These are phyloP conservation scores for Solanum ossicruentum DNA, from an alignment of 257 asterid genomes.

Conservation along the genomic window DNA sequence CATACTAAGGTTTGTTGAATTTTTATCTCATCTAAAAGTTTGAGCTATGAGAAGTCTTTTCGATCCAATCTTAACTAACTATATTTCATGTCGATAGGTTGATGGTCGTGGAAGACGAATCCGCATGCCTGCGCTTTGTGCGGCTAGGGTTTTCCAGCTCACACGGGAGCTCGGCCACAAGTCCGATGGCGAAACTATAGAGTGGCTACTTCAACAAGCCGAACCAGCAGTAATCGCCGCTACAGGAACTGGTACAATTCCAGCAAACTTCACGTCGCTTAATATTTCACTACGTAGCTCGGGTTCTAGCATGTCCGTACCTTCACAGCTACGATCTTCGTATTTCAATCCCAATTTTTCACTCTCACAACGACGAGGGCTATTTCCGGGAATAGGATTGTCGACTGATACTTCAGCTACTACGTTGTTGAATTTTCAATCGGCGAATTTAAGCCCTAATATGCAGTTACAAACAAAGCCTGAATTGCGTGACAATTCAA, in stretches of 20 bases:
- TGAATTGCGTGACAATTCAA: constrained; percentile 37
- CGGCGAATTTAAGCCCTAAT: constrained; percentile 31
- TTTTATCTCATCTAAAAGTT: neutral
- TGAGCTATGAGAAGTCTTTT: neutral
- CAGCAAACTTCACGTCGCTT: constrained; percentile 84
- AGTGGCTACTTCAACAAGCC: constrained; percentile 94
- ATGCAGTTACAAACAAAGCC: constrained; percentile 41
- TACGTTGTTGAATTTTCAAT: constrained; percentile 55
- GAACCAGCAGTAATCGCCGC: constrained; percentile 93
- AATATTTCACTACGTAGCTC: constrained; percentile 86
- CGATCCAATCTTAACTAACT: neutral
- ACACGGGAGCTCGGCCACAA: constrained; percentile 92
- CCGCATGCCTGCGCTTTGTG: constrained; percentile 94
- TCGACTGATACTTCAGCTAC: constrained; percentile 42
- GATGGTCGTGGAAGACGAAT: constrained; percentile 93
- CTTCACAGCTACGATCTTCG: constrained; percentile 72
- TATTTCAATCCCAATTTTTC: constrained; percentile 56
- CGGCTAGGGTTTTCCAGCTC: constrained; percentile 96
- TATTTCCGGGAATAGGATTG: constrained; percentile 53
- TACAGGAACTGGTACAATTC: constrained; percentile 94
- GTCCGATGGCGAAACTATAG: constrained; percentile 86
- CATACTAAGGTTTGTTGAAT: constrained; percentile 37
- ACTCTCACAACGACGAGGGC: constrained; percentile 39
- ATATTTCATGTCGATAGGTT: constrained; percentile 6
- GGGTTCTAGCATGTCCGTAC: constrained; percentile 85